Evolutionary conservation across 2,329 filamentous ascomycete species (phyloP), one percentile per base, ranked within the genome.

Genomic region (Biscogniauxia mediterranea): DNA sequence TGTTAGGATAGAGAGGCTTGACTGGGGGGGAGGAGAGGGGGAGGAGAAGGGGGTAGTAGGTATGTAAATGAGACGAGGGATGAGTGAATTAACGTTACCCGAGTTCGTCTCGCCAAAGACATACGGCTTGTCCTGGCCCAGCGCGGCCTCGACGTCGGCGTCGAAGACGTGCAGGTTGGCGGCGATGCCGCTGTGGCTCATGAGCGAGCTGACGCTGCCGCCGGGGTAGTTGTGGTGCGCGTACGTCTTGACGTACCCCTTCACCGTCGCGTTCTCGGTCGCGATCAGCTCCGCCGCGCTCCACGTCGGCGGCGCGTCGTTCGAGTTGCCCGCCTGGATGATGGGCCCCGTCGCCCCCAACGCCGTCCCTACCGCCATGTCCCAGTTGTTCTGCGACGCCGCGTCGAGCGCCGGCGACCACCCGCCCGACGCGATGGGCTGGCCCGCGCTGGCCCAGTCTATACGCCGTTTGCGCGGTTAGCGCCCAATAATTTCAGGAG

Each of bases 61-160:
- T 23, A 23, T 2, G 23, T 23, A 23, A 23, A 23, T 23, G 23
- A 23, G 32, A 61, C 21, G 54, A 17, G 15, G 21, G 42, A 19
- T 32, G 55, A 11, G 15, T 23, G 23, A 1, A 32, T 9, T 4
- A 32, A 61, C 64, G 13, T 70, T 70, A 80, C 78, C 78, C 0
- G 80, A 82, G 63, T 83, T 82, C 0, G 79, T 83, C 71, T 83
- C 81, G 1, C 80, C 80, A 58, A 83, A 76, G 9, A 83, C 69
- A 61, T 81, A 80, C 3, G 77, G 73, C 64, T 81, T 81, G 2
- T 76, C 75, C 20, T 75, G 66, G 0, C 61, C 68, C 19, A 73
- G 60, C 0, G 79, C 78, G 3, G 79, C 77, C 0, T 72, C 69
- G 0, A 81, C 69, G 42, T 82, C 80, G 9, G 71, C 65, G 17